Percentiles rank a stretch among this genome's conserved stretches.
Conservation (phyloP, 352 stramenopile species). For the Blastocystis sp. region DNA sequence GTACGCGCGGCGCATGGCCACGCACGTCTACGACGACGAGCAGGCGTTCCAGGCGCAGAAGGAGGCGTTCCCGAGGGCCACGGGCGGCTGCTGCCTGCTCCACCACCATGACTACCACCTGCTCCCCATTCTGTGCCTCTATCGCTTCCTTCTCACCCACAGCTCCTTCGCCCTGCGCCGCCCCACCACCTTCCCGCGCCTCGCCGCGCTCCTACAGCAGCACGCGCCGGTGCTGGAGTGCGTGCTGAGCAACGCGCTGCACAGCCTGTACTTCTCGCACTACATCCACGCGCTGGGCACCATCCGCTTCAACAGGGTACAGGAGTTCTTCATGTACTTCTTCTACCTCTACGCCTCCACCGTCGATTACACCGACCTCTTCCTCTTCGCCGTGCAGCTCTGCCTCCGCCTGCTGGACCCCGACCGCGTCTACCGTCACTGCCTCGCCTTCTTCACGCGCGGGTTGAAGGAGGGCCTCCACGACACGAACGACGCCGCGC, state of each 20-base stretch:
- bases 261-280: neutral
- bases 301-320: conserved; percentile 7
- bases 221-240: neutral
- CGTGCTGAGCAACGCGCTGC: conserved; percentile 11
- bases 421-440: neutral
- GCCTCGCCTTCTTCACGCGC: neutral
- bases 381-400: conserved; percentile 4
- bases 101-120: conserved; percentile 32
- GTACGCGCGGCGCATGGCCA: neutral
- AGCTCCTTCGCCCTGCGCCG: neutral
- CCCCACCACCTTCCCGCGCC: neutral
- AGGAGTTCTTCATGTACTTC: conserved; percentile 8
- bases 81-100: neutral
- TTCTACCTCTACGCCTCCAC: neutral
- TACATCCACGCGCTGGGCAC: neutral
- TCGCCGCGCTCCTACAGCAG: neutral
- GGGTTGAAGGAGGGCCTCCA: neutral
- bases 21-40: neutral
- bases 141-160: neutral
- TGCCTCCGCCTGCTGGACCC: conserved; percentile 8
- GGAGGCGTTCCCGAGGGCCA: neutral
- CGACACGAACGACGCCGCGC: neutral
- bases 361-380: conserved; percentile 7
- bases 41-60: neutral
- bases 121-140: neutral